Conservation (phyloP, 2,329 filamentous ascomycete species). For the Berkeleyomyces basicola region DNA sequence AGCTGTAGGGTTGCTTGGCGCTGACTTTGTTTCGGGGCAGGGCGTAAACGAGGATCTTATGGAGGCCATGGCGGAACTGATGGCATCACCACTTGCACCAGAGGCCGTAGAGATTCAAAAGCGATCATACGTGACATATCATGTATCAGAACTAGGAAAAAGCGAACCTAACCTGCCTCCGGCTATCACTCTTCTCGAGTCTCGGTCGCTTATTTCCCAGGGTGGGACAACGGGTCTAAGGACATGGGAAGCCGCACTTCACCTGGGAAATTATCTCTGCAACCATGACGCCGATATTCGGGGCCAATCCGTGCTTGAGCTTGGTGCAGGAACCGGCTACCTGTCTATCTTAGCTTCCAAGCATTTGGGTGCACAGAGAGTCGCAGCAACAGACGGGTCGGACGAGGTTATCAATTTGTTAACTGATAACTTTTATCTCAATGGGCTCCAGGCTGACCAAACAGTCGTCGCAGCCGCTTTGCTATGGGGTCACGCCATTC, state of each 20-base stretch:
- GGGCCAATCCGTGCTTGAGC: constrained; percentile 47
- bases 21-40: constrained; percentile 28
- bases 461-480: constrained; percentile 20
- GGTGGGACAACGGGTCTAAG: constrained; percentile 58
- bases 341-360: constrained; percentile 59
- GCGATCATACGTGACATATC: constrained; percentile 61
- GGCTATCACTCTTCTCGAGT: constrained; percentile 49
- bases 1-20: background rate
- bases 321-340: constrained; percentile 64
- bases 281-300: constrained; percentile 27
- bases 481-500: constrained; percentile 46
- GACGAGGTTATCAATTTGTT: constrained; percentile 53
- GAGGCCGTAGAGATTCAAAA: constrained; percentile 51
- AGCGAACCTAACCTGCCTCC: background rate
- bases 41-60: constrained; percentile 73
- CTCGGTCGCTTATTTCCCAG: constrained; percentile 50
- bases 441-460: constrained; percentile 37
- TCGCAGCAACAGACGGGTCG: constrained; percentile 59
- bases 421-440: constrained; percentile 51
- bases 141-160: constrained; percentile 22
- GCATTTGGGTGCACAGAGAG: constrained; percentile 39
- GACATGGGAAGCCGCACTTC: constrained; percentile 68
- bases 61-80: constrained; percentile 45
- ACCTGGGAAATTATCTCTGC: constrained; percentile 53
- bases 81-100: constrained; percentile 45